These are phyloP conservation scores for Trichosanthes truncata DNA, from an alignment of 306 rosid species.

Conservation along the genomic window DNA sequence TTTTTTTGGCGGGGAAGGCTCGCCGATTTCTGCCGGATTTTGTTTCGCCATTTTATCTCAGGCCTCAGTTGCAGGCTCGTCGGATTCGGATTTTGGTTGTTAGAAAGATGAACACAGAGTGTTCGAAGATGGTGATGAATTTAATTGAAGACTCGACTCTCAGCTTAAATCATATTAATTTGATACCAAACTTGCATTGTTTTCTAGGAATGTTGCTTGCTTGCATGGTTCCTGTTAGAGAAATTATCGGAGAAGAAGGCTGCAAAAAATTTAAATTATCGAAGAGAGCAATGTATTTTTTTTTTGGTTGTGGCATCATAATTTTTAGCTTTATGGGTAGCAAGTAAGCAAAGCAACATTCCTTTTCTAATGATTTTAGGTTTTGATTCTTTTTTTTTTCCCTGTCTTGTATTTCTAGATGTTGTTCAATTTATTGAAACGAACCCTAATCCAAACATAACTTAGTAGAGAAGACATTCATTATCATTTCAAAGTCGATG, in stretches of 20 bases:
- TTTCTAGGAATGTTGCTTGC: not conserved
- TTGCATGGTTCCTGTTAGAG: not conserved
- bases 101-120: too few species aligned
- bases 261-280: not conserved
- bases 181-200: not conserved
- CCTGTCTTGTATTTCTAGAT: too few species aligned
- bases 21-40: constrained; percentile 21
- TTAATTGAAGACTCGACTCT: not conserved
- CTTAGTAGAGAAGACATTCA: too few species aligned
- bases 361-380: not conserved
- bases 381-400: too few species aligned
- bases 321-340: not conserved
- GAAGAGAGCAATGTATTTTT: too few species aligned
- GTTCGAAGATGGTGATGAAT: not conserved
- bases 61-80: not conserved
- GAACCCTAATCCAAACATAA: too few species aligned
- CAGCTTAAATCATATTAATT: not conserved
- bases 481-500: too few species aligned
- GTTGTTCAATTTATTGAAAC: too few species aligned
- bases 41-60: constrained; percentile 13
- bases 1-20: not conserved
- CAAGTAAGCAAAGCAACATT: not conserved
- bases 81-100: too few species aligned
- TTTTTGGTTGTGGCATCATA: too few species aligned
- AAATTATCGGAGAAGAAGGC: not conserved